Percentiles rank a stretch among this genome's conserved stretches.
Conservation (phyloP, 129 eudicot genomes). For the Dittrichia graveolens region DNA sequence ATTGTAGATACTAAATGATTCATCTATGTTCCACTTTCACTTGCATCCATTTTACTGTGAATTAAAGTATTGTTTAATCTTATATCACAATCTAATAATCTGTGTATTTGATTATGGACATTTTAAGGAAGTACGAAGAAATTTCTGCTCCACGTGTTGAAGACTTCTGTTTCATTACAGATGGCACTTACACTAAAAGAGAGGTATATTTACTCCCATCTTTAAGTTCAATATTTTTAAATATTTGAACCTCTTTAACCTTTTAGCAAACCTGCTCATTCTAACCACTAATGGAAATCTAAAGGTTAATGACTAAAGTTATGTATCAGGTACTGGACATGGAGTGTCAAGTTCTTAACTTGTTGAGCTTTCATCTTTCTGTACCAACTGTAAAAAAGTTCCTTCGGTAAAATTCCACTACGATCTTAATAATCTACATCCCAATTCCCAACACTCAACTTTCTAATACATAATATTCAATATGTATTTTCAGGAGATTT, state of each 20-base stretch:
- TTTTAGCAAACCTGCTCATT: neutral
- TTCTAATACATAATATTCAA: constrained; percentile 21
- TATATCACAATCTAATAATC: constrained; percentile 18
- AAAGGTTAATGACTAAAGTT: constrained; percentile 20
- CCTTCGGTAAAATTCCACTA: constrained; percentile 55
- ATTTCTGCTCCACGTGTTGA: constrained; percentile 86
- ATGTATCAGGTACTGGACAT: constrained; percentile 69
- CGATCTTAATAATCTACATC: constrained; percentile 1
- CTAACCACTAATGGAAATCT: neutral
- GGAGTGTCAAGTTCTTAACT: constrained; percentile 74
- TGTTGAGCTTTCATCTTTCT: constrained; percentile 66
- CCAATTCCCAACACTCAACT: neutral
- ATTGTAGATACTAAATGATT: neutral
- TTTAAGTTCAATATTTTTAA: too few species aligned
- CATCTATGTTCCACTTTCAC: constrained; percentile 12
- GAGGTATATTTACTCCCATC: constrained; percentile 59
- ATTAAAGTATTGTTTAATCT: constrained; percentile 7
- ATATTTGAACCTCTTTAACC: neutral
- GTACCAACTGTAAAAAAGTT: constrained; percentile 77
- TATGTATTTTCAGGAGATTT: constrained; percentile 64
- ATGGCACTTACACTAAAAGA: constrained; percentile 77
- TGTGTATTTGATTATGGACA: constrained; percentile 27
- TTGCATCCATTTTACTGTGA: constrained; percentile 7
- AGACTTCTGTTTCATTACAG: constrained; percentile 95
- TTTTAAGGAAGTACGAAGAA: constrained; percentile 86